Conservation (phyloP, 805 yeast species). For the Ogataea sp. region DNA sequence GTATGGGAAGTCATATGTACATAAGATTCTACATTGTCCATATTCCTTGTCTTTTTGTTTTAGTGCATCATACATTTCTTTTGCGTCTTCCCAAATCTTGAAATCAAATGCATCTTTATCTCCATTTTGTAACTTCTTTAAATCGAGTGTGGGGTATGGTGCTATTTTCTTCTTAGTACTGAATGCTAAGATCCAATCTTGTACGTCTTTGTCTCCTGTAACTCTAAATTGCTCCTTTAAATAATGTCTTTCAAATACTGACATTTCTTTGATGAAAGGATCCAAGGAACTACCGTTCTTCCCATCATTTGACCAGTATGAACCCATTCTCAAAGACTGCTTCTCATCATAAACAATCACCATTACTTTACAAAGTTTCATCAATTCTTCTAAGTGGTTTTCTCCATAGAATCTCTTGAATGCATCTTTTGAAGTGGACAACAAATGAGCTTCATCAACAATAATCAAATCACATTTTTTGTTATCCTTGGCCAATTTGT, state of each 20-base stretch:
- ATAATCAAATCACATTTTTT: slow-evolving; percentile 29
- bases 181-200: slow-evolving; percentile 31
- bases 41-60: slow-evolving; percentile 18
- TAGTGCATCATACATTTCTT: slow-evolving; percentile 31
- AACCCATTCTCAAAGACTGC: slow-evolving; percentile 38
- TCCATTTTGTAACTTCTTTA: slow-evolving; percentile 3
- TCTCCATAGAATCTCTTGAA: slow-evolving; percentile 35
- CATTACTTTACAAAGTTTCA: slow-evolving; percentile 29
- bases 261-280: slow-evolving; percentile 4
- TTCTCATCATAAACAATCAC: slow-evolving; percentile 38
- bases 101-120: slow-evolving; percentile 15
- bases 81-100: slow-evolving; percentile 32
- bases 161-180: slow-evolving; percentile 27
- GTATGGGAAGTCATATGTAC: slow-evolving; percentile 40
- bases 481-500: slow-evolving; percentile 22
- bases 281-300: slow-evolving; percentile 29
- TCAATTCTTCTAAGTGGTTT: slow-evolving; percentile 33
- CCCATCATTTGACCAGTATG: slow-evolving; percentile 27
- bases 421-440: slow-evolving; percentile 35
- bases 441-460: slow-evolving; percentile 38
- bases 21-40: slow-evolving; percentile 35
- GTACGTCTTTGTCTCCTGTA: slow-evolving; percentile 28
- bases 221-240: slow-evolving; percentile 35
- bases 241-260: slow-evolving; percentile 12
- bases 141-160: slow-evolving; percentile 22